These are phyloP conservation scores for Xylariaceae sp. DNA, from an alignment of 2,329 filamentous ascomycete genomes.

Conservation along the genomic window DNA sequence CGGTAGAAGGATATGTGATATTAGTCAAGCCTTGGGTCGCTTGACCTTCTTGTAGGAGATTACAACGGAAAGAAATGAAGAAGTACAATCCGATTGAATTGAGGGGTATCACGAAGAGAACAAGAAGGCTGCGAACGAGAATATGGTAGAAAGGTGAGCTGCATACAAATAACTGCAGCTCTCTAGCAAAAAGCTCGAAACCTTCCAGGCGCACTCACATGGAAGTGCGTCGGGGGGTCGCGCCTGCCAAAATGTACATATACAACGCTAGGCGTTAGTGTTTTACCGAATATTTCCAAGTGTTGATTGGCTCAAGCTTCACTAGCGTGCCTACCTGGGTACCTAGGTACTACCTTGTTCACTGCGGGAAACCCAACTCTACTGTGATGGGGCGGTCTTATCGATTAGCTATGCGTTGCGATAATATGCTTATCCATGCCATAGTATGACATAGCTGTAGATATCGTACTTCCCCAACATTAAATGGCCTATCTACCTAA, in stretches of 20 bases:
- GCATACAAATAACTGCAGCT: background rate
- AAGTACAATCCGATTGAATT: conserved; percentile 11
- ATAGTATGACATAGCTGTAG: too few species aligned
- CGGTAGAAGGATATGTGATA: background rate
- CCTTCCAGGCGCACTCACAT: conserved; percentile 21
- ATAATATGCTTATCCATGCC: too few species aligned
- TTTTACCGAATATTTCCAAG: conserved; percentile 30
- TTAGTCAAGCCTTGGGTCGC: background rate
- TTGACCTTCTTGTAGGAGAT: background rate
- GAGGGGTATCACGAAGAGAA: conserved; percentile 39
- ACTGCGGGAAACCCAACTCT: background rate
- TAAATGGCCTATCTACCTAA: too few species aligned
- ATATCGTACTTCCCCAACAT: too few species aligned
- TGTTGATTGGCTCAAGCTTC: conserved; percentile 27
- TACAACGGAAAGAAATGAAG: conserved; percentile 23
- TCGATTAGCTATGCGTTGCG: too few species aligned
- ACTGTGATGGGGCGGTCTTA: background rate
- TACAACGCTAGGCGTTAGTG: conserved; percentile 41
- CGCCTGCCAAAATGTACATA: conserved; percentile 36
- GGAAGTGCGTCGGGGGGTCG: conserved; percentile 31
- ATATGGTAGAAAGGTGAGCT: conserved; percentile 8
- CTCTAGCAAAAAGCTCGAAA: conserved; percentile 28
- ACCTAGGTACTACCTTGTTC: background rate
- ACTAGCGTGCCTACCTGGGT: background rate
- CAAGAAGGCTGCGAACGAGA: conserved; percentile 27